Evolutionary conservation across 2,329 filamentous ascomycete species (phyloP), one percentile per base, ranked within the genome.

Genomic region (Penicillium sp.): DNA sequence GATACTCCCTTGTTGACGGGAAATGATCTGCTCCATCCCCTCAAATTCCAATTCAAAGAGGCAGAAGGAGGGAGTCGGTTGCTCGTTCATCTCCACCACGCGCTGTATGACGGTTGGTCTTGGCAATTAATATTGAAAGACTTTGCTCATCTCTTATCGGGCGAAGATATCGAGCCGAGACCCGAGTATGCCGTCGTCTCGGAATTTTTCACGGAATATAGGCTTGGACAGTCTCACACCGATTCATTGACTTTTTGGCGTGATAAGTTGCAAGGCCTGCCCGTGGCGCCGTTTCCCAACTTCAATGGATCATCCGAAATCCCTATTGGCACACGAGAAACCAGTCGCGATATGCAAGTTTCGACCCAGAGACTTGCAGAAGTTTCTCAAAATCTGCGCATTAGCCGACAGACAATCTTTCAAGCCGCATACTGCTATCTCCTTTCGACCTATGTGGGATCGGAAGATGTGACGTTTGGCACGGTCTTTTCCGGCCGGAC

Each of bases 51-150:
- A 50, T 67, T 90, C 1, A 56, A 57, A 9, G 42, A 54, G 45
- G 29, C 44, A 6, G 13, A 55, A 13, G 43, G 61, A 4, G 47
- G 53, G 41, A 46, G 62, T 3, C 58, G 62, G 29, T 50, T 66
- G 1, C 59, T 79, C 9, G 45, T 88, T 39, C 75, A 84, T 9
- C 73, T 94, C 0, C 90, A 95, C 62, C 90, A 96, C 67, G 83
- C 88, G 0, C 65, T 94, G 1, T 96, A 95, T 61, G 90, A 96
- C 66, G 90, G 90, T n/a, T 96, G 90, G 90, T 90, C 89, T 0
- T 78, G 90, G 61, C 86, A 95, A 44, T 73, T 91, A 28, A 67
- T 94, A 0, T 62, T 88, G 11, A 71, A 77, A 26, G 88, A 95
- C 63, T 69, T 95, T 4, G 73, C 78, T 4, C 60, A 59, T 0